Evolutionary conservation across 164 flowering plant genomes (phyloP).

Genomic region (Nymphaea colorata): DNA sequence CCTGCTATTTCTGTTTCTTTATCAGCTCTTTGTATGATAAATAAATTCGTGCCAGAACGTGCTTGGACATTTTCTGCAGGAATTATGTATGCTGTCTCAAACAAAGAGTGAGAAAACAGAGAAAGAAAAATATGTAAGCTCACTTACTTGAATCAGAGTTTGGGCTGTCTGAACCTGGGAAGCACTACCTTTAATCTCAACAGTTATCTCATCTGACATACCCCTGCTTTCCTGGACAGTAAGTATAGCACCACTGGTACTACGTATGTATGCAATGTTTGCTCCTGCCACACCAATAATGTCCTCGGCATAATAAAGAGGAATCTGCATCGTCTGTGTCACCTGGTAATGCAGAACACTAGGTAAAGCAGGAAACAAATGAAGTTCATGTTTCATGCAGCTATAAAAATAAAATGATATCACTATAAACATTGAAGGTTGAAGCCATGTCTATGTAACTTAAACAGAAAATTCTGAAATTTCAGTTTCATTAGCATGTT

Average conservation of each 20-base stretch:
- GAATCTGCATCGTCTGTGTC: slow-evolving; percentile 89
- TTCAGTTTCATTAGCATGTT: no score
- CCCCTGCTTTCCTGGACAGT: slow-evolving; percentile 83
- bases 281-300: slow-evolving; percentile 86
- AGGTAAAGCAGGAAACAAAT: no score
- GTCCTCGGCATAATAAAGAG: slow-evolving; percentile 81
- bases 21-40: no score
- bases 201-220: slow-evolving; percentile 74
- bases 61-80: no score
- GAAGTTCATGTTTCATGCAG: no score
- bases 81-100: no score
- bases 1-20: no score
- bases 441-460: no score
- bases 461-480: not conserved
- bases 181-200: slow-evolving; percentile 80
- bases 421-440: no score
- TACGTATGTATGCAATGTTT: slow-evolving; percentile 80
- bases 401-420: no score
- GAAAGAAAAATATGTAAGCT: not conserved
- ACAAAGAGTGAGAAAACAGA: not conserved
- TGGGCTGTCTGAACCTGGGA: slow-evolving; percentile 92
- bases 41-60: no score
- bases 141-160: slow-evolving; percentile 69
- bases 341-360: slow-evolving; percentile 24
- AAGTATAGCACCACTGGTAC: slow-evolving; percentile 75